Evolutionary conservation across 257 asterid genomes (phyloP), one percentile per base, ranked within the genome.

Genomic region (Penstemon newberryi): DNA sequence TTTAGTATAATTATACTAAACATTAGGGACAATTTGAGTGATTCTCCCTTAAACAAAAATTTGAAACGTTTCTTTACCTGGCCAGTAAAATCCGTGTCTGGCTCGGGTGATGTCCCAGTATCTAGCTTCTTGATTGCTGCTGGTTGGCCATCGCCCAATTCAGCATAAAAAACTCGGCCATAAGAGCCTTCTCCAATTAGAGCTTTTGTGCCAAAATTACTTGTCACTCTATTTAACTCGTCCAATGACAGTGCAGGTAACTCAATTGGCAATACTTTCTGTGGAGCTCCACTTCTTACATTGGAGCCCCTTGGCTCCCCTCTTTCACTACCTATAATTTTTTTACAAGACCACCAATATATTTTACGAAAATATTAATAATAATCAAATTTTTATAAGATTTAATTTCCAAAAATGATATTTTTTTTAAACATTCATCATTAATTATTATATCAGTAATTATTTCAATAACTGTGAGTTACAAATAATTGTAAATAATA

Each of bases 111-210:
- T 67, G 93, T 67, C 59, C 82, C 66, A 56, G 91, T 79, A 47
- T 92, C 98, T 5, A 92, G 80, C 80, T 76, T 92, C 75, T 92
- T 92, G 70, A 92, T 84, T 15, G 98, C 98, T 5, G 79, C 90
- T 54, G 77, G 70, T 3, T 67, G 78, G 10, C 96, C 95, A 25
- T 65, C 65, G 58, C 69, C 79, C 73, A 92, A 65, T 63, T 77
- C 86, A 9, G 87, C 90, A 45, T 71, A 81, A 59, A 80, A 90
- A 18, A 88, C 96, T 0, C 96, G 81, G 25, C 97, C 96, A 60
- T 88, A 90, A 7, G 96, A 91, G 18, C 97, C 97, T 81, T 88
- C 95, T 63, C 96, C 95, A 7, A 91, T 82, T 39, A 91, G 77
- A 36, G 92, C 83, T 61, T 85, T 83, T 0, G 87, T 51, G 11